Percentiles rank a stretch among this genome's conserved stretches.
Evolutionary conservation across 2,329 filamentous ascomycete species (phyloP).

Genomic region (Chaetomiaceae sp.): DNA sequence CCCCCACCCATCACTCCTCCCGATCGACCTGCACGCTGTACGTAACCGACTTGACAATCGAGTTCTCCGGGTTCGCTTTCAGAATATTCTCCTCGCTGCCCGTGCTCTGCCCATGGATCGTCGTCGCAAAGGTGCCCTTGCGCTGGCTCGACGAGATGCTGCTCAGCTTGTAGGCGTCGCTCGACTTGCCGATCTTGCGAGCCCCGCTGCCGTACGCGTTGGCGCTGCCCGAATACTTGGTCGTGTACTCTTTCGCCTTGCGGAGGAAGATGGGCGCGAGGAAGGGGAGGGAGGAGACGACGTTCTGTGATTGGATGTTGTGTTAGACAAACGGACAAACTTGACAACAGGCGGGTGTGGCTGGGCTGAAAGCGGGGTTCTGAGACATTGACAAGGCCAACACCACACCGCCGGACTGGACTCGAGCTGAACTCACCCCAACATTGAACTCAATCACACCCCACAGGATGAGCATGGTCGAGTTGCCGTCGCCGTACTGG

Average conservation of each 20-base stretch:
- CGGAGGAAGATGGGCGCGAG: conserved; percentile 41
- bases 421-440: conserved; percentile 38
- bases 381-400: too few relatives aligned
- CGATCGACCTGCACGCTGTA: conserved; percentile 39
- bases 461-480: conserved; percentile 54
- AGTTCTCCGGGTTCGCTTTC: conserved; percentile 23
- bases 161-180: conserved; percentile 37
- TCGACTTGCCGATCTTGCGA: conserved; percentile 15
- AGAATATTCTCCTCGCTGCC: conserved; percentile 40
- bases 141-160: conserved; percentile 33
- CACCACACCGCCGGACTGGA: too few relatives aligned
- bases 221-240: conserved; percentile 29
- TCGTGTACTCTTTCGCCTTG: conserved; percentile 40
- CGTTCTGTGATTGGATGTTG: conserved; percentile 35
- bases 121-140: conserved; percentile 30
- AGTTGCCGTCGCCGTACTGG: conserved; percentile 48
- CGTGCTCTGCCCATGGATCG: conserved; percentile 22
- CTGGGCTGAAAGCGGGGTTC: not conserved
- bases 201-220: conserved; percentile 23
- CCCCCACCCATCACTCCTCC: not conserved
- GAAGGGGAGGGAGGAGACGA: conserved; percentile 44
- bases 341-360: not conserved
- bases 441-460: conserved; percentile 55
- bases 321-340: not conserved
- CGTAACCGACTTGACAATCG: conserved; percentile 40